Evolutionary conservation across 805 yeast genomes (phyloP).

Genomic region (Jamesozyma hellenica): DNA sequence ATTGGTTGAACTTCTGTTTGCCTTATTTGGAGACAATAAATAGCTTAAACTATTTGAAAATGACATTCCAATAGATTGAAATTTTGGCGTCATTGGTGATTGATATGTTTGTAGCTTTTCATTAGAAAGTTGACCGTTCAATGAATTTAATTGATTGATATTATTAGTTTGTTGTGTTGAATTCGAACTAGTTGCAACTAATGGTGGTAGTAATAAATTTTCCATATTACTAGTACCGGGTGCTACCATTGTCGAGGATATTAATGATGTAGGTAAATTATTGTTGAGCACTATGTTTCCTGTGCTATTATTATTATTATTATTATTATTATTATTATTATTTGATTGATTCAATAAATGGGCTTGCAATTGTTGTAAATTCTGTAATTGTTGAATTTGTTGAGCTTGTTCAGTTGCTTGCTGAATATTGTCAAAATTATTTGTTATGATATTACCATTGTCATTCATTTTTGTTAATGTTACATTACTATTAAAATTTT

Average conservation of each 20-base stretch:
- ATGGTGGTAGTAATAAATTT: constrained; percentile 20
- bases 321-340: not conserved
- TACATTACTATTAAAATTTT: constrained; percentile 6
- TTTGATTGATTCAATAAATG: constrained; percentile 5
- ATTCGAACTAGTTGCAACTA: constrained; percentile 7
- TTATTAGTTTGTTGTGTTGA: not conserved
- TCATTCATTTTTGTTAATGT: constrained; percentile 15
- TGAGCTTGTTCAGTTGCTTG: not conserved
- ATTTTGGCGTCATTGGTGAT: constrained; percentile 2
- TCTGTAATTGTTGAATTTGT: constrained; percentile 15
- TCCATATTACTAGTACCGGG: constrained; percentile 7
- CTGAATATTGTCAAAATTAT: not conserved
- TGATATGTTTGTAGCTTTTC: constrained; percentile 1
- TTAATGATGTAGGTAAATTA: not conserved
- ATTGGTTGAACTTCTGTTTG: not conserved
- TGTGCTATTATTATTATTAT: not conserved
- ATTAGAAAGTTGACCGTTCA: not conserved
- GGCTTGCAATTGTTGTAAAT: constrained; percentile 17
- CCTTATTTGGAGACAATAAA: constrained; percentile 10
- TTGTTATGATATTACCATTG: not conserved
- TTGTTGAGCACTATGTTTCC: too few relatives aligned
- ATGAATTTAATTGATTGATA: not conserved
- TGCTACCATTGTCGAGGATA: not conserved
- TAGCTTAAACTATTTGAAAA: constrained; percentile 6
- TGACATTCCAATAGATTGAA: constrained; percentile 10